These are phyloP conservation scores for Xerocomellus dryophilus DNA, from an alignment of 768 basidiomycete genomes.

Conservation along the genomic window DNA sequence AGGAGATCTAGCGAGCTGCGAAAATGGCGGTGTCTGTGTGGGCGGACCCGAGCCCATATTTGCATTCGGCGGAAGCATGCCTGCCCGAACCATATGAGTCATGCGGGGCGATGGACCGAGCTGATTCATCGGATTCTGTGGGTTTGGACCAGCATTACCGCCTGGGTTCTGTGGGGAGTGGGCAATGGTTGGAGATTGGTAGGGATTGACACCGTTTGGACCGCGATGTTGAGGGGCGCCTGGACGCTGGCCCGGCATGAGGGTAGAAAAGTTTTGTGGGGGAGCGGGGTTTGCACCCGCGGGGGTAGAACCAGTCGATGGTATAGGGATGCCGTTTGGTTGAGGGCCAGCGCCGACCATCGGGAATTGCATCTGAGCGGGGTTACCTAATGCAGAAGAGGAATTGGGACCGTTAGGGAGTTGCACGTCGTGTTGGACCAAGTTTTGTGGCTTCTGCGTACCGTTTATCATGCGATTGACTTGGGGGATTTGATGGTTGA, in stretches of 20 bases:
- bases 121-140: constrained; percentile 43
- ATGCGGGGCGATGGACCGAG: constrained; percentile 55
- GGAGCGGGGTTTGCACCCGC: constrained; percentile 32
- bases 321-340: constrained; percentile 44
- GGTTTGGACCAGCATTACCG: constrained; percentile 31
- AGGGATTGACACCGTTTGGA: constrained; percentile 47
- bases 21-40: constrained; percentile 43
- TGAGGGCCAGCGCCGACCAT: constrained; percentile 37
- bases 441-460: constrained; percentile 22
- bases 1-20: constrained; percentile 50
- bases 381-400: constrained; percentile 16
- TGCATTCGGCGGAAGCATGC: constrained; percentile 50
- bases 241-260: constrained; percentile 35
- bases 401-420: constrained; percentile 31
- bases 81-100: constrained; percentile 38
- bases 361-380: constrained; percentile 22
- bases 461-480: constrained; percentile 35
- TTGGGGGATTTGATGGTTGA: constrained; percentile 27
- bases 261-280: constrained; percentile 32
- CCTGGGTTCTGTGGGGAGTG: constrained; percentile 53
- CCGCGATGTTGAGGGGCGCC: constrained; percentile 39
- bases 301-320: constrained; percentile 21
- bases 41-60: constrained; percentile 36
- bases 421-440: constrained; percentile 14
- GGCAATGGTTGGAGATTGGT: constrained; percentile 64